These are phyloP conservation scores for Exophiala aquamarina DNA, from an alignment of 2,329 filamentous ascomycete species.

Conservation along the genomic window DNA sequence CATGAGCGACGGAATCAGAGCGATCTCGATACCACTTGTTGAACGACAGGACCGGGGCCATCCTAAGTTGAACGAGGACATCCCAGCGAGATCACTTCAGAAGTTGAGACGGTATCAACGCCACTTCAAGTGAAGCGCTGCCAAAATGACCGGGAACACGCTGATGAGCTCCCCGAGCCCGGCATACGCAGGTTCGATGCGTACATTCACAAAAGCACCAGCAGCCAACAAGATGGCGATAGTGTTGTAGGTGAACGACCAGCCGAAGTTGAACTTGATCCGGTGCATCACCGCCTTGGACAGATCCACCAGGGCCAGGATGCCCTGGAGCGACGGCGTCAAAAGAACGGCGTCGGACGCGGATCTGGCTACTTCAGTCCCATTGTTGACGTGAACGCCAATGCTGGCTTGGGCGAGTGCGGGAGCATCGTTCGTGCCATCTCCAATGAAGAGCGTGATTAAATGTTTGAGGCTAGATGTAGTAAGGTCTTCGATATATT, in stretches of 20 bases:
- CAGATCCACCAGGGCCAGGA: slow-evolving; percentile 60
- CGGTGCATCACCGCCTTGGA: slow-evolving; percentile 45
- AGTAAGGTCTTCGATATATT: slow-evolving; percentile 31
- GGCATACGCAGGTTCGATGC: slow-evolving; percentile 64
- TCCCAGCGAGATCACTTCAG: too few species aligned
- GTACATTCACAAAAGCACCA: slow-evolving; percentile 61
- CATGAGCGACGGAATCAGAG: too few species aligned
- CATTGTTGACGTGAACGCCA: slow-evolving; percentile 67
- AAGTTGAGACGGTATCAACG: too few species aligned
- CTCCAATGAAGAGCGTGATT: slow-evolving; percentile 76
- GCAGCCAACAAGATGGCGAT: slow-evolving; percentile 66
- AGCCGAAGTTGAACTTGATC: slow-evolving; percentile 68
- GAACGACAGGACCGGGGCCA: too few species aligned
- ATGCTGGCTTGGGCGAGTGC: slow-evolving; percentile 70
- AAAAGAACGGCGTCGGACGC: slow-evolving; percentile 71
- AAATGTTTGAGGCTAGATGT: too few species aligned
- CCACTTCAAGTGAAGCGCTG: slow-evolving; percentile 4
- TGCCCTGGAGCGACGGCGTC: slow-evolving; percentile 53
- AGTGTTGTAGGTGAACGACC: slow-evolving; percentile 70
- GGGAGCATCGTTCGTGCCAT: slow-evolving; percentile 76
- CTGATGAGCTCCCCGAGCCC: slow-evolving; percentile 73
- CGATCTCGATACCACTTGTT: too few species aligned
- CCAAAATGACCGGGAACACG: slow-evolving; percentile 64
- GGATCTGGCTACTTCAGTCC: slow-evolving; percentile 61
- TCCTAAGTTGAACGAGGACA: too few species aligned